Conservation (phyloP, 2,329 filamentous ascomycete species). For the Claviceps spartinae region DNA sequence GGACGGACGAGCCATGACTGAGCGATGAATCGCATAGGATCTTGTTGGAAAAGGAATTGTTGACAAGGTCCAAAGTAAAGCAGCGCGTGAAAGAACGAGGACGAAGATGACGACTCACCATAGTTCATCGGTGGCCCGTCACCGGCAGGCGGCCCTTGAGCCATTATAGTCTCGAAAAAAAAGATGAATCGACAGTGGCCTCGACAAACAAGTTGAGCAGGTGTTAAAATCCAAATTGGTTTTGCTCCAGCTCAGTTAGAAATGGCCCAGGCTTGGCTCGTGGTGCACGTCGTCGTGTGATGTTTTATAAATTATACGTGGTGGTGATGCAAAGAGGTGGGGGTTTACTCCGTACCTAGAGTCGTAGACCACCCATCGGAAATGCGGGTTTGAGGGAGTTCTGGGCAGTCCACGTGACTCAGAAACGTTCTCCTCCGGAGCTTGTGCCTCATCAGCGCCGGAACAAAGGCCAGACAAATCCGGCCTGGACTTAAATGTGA, state of each 20-base stretch:
- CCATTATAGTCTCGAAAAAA: slow-evolving; percentile 9
- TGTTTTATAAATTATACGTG: not conserved
- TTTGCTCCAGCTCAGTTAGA: too few relatives aligned
- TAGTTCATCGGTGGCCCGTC: slow-evolving; percentile 13
- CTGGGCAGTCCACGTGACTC: not conserved
- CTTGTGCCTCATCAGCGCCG: not conserved
- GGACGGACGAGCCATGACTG: not conserved
- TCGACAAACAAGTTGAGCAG: not conserved
- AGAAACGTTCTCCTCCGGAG: not conserved
- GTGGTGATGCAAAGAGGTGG: not conserved
- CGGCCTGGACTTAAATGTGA: not conserved
- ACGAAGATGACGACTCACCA: slow-evolving; percentile 13
- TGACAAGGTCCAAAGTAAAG: not conserved
- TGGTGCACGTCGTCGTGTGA: too few relatives aligned
- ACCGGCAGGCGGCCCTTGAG: slow-evolving; percentile 10
- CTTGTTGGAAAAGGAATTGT: not conserved
- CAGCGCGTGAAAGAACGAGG: not conserved
- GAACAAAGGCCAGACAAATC: slow-evolving; percentile 2
- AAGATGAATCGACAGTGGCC: not conserved
- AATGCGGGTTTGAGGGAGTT: too few relatives aligned
- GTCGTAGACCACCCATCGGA: too few relatives aligned
- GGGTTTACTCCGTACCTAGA: not conserved
- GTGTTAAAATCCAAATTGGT: too few relatives aligned
- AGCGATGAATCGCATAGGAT: too few relatives aligned
- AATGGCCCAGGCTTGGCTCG: too few relatives aligned